Evolutionary conservation across 176 grass and related monocot species (phyloP), one percentile per base, ranked within the genome.

Genomic region (Microstegium vimineum): DNA sequence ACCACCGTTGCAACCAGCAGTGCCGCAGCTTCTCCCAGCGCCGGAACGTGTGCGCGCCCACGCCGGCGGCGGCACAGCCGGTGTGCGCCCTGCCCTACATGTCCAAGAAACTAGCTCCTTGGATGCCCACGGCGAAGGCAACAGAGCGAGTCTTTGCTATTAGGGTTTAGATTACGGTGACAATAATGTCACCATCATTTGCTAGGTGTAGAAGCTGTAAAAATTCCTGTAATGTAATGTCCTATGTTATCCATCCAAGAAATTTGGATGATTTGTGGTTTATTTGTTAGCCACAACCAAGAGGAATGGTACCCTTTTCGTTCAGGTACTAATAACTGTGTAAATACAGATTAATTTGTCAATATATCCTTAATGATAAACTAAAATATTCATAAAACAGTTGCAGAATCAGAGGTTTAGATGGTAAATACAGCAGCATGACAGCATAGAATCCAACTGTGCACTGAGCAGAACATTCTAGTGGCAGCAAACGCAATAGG

Each of bases 111-210:
- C 38, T 64, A 35, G 31, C 45, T 59, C 61, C 34, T 14, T 27
- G 14, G 17, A n/a, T 52, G 17, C 26, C 56, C 7, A 17, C 56
- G 3, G 38, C 15, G 7, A 76, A 47, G 78, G 51, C n/a, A 17
- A 15, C 77, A 64, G 41, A 32, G 13, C 67, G 54, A 23, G 7
- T 62, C 57, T 72, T 64, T 7, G 42, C 41, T 4, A 26, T 68
- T 86, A 66, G 84, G 42, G 84, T 63, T 73, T 73, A 79, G 41
- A 27, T 62, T 31, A 16, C 40, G 25, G 26, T 68, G 34, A 43
- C 8, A 16, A 18, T 67, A 27, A 5, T 76, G 23, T 37, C 7
- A 38, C 10, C 57, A 47, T 18, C 28, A 28, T 34, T 5, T 40
- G 6, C 54, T 33, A 11, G 28, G 38, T 73, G 40, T 27, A 57